Base-by-base conservation (phyloP, 202 grass and related monocot species). In the Brachypodium distachyon region DNA sequence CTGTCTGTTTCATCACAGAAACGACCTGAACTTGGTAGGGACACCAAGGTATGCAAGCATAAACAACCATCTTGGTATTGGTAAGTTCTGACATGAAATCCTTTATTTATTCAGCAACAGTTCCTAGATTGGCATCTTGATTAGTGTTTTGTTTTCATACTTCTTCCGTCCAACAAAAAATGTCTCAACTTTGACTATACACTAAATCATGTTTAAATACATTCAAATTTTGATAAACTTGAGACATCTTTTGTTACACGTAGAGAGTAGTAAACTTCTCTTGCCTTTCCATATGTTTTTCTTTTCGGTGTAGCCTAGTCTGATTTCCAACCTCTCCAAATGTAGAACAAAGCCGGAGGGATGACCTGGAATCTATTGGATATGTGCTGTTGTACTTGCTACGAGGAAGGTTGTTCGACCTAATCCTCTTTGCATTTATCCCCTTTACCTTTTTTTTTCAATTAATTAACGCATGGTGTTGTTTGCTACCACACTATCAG, bases 41-140 rank as follows among this genome's bases (percentile, higher is more conserved):
- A 68, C 65, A 9, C 64, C 64, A 27, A 47, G 64, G 46, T 68
- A 68, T 28, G 64, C 64, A 1, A 68, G 93, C 72, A 86, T 93
- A 44, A 97, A 93, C 67, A 93, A 90, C 61, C 88, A 97, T 83
- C 90, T 91, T 63, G 86, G 88, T 80, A 93, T 97, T 26, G 90
- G 88, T 91, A 87, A 72, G 82, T 74, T 34, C 38, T 79, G 38
- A 46, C 12, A 53, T 70, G 54, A 14, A 80, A 7, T 53, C 9
- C 11, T 47, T 56, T 48, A 23, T 60, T 64, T 41, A 29, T 65
- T 29, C 12, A 12, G 3, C 32, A 21, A 28, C 17, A 36, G 31
- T 42, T 19, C 34, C 33, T 79, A 37, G 29, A 79, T 46, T 53
- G n/a, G n/a, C n/a, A n/a, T n/a, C n/a, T n/a, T n/a, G n/a, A n/a